Base-by-base conservation (phyloP, 176 grass and related monocot species). In the maize (Zea mays) region DNA sequence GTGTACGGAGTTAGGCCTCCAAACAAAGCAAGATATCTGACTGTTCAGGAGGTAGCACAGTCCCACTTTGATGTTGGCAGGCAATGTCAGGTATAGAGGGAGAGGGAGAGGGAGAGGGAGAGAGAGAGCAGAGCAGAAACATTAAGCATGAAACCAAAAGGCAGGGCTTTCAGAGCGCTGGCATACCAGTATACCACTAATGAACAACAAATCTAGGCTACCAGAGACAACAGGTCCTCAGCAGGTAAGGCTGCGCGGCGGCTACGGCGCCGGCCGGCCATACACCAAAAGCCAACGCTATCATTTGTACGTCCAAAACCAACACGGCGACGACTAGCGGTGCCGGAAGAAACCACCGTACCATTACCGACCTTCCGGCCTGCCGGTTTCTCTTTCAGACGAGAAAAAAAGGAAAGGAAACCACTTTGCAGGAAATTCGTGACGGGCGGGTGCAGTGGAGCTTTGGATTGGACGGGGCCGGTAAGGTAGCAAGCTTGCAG, bases 161-260 rank as follows among this genome's bases (percentile, higher is more conserved):
- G 9, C 36, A 82, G n/a, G 36, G 80, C 47, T 72, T 72, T 81
- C 56, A 74, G 47, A 35, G 13, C 35, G 62, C 76, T 65, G 62
- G 17, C n/a, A 63, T 54, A 44, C 19, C 60, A 43, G 49, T 2
- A 27, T 82, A 44, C 54, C 60, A 56, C 60, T 66, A 82, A 66
- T 67, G 76, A 79, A 79, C 60, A 44, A 66, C 38, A 65, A 74
- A 82, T 56, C 70, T 34, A 82, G n/a, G n/a, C n/a, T n/a, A 35
- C 59, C 44, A 63, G 9, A 38, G 58, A 44, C 59, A 54, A 74
- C 47, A 82, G 6, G 20, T 16, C 40, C 40, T 56, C 61, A 45
- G 71, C 70, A n/a, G n/a, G n/a, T 7, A 52, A 81, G 44, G 45
- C 58, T 74, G 21, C 56, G 69, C 10, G n/a, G 21, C 10, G 21